Base-by-base conservation (phyloP, 805 yeast genomes). In the Naumovozyma baii region DNA sequence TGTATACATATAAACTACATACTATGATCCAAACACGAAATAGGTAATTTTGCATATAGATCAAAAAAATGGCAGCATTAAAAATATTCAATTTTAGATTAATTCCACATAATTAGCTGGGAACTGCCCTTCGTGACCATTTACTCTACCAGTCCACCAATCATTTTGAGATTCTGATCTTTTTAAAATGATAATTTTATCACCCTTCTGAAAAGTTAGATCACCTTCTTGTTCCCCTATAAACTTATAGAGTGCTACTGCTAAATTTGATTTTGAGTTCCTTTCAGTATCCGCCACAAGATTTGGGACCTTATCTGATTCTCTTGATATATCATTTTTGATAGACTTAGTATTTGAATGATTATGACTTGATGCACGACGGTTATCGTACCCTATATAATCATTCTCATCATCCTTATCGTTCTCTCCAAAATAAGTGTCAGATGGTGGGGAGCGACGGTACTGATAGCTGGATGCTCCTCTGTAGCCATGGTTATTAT, bases 81-180 rank as follows among this genome's bases (percentile, higher is more conserved):
- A 22, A 22, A 10, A 7, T 10, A 7, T 22, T 22, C 26, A 10
- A 10, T 7, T 16, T 47, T 39, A 66, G 16, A 65, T 66, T 51
- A 87, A 61, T 58, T 87, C 94, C 30, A 92, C 96, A 57, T 90
- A 90, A 60, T 90, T 90, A 2, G 98, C 98, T 8, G 98, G 98
- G 73, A 90, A 90, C 17, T 88, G 88, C 33, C 98, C 98, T 52
- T 84, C 85, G 45, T 64, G 65, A 10, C 94, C 90, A 49, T 83
- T 83, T 39, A 78, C 67, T 57, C 83, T 78, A 19, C 98, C 98
- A 0, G 96, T 86, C 98, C 98, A 92, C 98, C 98, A 92, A 60
- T 92, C 97, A 59, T 92, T 95, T 37, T 78, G 76, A 12, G 95
- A 81, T 7, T 83, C 88, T 5, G 94, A 77, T 60, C 82, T 85